Evolutionary conservation across 305 asterid genomes (phyloP), one percentile per base, ranked within the genome.

Genomic region (Lippia alba): DNA sequence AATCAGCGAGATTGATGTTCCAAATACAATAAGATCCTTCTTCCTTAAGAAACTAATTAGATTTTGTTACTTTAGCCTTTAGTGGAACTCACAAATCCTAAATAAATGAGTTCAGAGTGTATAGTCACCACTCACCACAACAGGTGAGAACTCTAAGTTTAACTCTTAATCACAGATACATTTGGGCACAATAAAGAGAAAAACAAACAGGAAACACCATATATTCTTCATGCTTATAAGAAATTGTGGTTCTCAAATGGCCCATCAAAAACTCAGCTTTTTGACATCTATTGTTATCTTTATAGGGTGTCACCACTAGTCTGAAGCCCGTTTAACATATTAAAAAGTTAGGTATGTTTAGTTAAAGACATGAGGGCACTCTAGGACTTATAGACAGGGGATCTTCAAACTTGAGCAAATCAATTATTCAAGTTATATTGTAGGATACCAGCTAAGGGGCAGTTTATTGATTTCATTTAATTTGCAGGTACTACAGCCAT

Each of bases 11-110:
- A 53, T 44, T 61, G 57, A 19, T 15, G 51, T 40, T 30, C 39
- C 20, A 51, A 56, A 30, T 18, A 69, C 44, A 39, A 62, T 56
- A 51, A 33, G n/a, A 30, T 65, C 60, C 74, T 33, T 58, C 61
- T 56, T 16, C 55, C 30, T 17, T 19, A 44, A 33, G 45, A 54
- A 36, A 69, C 40, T 56, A 15, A 44, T 63, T 36, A 71, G 3
- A 51, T 40, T 34, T 59, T 58, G 15, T 4, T 48, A 41, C 30
- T 6, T 24, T 16, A 2, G 32, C 50, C 10, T 30, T 14, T 6
- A 6, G 41, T 64, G 32, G 6, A 71, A 20, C 44, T 30, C 33
- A 14, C 7, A 30, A 64, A 64, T 14, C 45, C 61, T 12, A 64
- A 16, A 55, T 30, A 12, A 64, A 7, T 56, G 17, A 49, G 72